These are phyloP conservation scores for Williopsis jadinii DNA, from an alignment of 1,139 yeast genomes.

Conservation along the genomic window DNA sequence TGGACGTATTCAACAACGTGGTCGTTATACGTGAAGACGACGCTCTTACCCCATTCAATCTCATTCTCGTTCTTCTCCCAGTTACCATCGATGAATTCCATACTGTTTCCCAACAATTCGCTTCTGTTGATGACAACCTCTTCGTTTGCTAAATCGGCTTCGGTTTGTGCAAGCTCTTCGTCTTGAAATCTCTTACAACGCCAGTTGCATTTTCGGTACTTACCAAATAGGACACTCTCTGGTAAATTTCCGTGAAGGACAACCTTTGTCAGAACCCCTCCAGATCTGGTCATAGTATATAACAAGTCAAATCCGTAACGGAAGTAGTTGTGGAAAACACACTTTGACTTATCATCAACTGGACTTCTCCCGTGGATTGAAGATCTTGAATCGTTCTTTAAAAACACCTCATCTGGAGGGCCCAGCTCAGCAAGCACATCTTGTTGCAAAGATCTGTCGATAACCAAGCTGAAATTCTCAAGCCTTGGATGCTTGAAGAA, in stretches of 20 bases:
- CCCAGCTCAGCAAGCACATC: slow-evolving; percentile 42
- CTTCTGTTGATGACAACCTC: slow-evolving; percentile 38
- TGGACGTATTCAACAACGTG: slow-evolving; percentile 50
- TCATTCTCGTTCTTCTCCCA: slow-evolving; percentile 5
- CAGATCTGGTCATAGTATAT: slow-evolving; percentile 28
- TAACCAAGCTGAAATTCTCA: slow-evolving; percentile 2
- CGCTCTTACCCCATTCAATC: slow-evolving; percentile 25
- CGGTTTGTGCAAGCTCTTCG: background rate
- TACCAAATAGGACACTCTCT: slow-evolving; percentile 36
- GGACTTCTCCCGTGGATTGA: slow-evolving; percentile 30
- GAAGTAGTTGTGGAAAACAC: slow-evolving; percentile 46
- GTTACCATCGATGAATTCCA: slow-evolving; percentile 10
- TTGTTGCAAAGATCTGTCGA: slow-evolving; percentile 43
- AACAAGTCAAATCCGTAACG: slow-evolving; percentile 46
- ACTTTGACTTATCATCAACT: slow-evolving; percentile 1
- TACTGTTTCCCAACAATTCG: slow-evolving; percentile 29
- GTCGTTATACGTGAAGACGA: slow-evolving; percentile 14
- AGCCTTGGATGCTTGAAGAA: slow-evolving; percentile 24
- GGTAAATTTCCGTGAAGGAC: slow-evolving; percentile 45
- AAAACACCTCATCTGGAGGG: slow-evolving; percentile 49
- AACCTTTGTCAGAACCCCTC: slow-evolving; percentile 31
- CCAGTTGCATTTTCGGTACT: slow-evolving; percentile 32
- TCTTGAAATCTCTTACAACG: background rate
- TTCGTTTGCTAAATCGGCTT: background rate
- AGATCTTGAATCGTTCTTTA: slow-evolving; percentile 40